These are phyloP conservation scores for Stevia rebaudiana DNA, from an alignment of 140 eudicot species.

Conservation along the genomic window DNA sequence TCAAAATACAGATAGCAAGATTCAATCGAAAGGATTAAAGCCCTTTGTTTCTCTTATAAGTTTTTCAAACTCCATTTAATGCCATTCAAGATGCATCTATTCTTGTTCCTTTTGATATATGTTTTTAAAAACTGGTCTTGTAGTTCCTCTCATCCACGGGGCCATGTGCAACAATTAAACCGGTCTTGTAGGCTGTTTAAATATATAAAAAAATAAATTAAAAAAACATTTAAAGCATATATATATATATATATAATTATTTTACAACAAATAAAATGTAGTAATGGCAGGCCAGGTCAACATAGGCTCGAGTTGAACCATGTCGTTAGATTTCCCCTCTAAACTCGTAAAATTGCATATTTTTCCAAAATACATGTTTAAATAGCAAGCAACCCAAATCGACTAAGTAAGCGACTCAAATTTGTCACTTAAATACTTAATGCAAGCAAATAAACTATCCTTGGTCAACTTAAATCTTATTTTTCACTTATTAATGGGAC, in stretches of 20 bases:
- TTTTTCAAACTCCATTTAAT: constrained; percentile 1
- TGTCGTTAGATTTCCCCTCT: not conserved
- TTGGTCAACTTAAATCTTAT: no score
- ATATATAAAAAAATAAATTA: not conserved
- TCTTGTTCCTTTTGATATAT: constrained; percentile 5
- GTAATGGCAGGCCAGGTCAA: not conserved
- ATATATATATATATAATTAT: no score
- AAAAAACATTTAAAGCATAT: not conserved
- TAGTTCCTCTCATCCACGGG: constrained; percentile 1
- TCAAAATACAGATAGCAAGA: not conserved
- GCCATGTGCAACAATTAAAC: constrained; percentile 6
- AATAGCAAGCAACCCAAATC: not conserved
- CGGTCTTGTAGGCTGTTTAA: not conserved
- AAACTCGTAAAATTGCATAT: no score
- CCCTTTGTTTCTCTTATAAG: not conserved
- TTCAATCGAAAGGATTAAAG: not conserved
- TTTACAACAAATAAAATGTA: no score
- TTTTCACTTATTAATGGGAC: no score
- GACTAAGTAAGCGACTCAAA: not conserved
- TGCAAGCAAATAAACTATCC: no score
- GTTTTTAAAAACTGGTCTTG: not conserved
- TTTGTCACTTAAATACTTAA: no score
- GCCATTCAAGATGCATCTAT: constrained; percentile 9
- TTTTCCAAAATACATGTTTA: not conserved
- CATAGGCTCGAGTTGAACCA: not conserved